These are phyloP conservation scores for Myxozyma mucilagina DNA, from an alignment of 805 yeast genomes.

Conservation along the genomic window DNA sequence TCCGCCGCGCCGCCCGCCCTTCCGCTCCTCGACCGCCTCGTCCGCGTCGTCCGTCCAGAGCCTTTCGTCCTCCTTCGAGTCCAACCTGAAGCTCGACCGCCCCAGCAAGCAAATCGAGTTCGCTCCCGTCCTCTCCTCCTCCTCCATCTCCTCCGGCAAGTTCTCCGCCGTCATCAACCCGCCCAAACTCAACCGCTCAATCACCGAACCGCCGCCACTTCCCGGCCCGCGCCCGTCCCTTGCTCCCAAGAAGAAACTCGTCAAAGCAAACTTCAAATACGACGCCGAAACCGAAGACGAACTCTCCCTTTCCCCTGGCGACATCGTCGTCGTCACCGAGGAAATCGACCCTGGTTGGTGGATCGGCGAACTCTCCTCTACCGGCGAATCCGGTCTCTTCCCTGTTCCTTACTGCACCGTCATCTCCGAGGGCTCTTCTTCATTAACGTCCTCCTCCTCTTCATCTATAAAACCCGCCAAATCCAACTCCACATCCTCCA, in stretches of 20 bases:
- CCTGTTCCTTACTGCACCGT: slow-evolving; percentile 33
- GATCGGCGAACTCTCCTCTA: slow-evolving; percentile 30
- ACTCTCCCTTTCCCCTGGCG: slow-evolving; percentile 32
- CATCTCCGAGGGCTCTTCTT: slow-evolving; percentile 24
- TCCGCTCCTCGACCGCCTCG: slow-evolving; percentile 16
- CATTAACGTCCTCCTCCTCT: not conserved
- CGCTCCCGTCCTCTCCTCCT: slow-evolving; percentile 2
- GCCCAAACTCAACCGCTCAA: slow-evolving; percentile 27
- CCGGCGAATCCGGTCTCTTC: slow-evolving; percentile 29
- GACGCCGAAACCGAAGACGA: slow-evolving; percentile 34
- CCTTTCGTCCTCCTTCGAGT: slow-evolving; percentile 7
- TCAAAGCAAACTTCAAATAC: slow-evolving; percentile 28
- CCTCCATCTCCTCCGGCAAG: slow-evolving; percentile 22
- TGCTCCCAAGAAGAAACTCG: slow-evolving; percentile 23
- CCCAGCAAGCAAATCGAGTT: slow-evolving; percentile 3
- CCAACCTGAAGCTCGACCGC: slow-evolving; percentile 11
- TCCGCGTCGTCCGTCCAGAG: slow-evolving; percentile 17
- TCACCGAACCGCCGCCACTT: slow-evolving; percentile 27
- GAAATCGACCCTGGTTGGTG: slow-evolving; percentile 34
- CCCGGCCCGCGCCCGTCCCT: slow-evolving; percentile 27
- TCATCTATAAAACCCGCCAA: slow-evolving; percentile 22
- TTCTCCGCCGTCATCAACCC: slow-evolving; percentile 21
- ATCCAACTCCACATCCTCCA: slow-evolving; percentile 11
- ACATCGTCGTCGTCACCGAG: slow-evolving; percentile 28
- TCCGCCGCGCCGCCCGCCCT: slow-evolving; percentile 25